phyloP scores from a whole-genome alignment of 306 rosid species.

The Medicago lupulina region DNA sequence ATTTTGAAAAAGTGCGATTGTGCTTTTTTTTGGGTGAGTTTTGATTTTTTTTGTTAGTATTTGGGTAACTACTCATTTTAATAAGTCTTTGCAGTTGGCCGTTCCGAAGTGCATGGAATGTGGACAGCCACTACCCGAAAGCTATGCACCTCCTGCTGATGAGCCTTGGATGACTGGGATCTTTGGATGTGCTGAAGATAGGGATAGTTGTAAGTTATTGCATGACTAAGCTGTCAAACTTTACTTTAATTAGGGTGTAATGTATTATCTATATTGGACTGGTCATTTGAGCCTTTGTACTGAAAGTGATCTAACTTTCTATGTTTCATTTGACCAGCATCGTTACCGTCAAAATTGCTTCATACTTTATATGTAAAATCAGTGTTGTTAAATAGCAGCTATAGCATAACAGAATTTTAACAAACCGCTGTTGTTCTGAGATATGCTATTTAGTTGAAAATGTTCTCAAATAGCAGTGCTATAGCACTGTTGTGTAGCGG shows the following conservation, averaged over 20 bases:
- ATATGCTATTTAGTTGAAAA: background rate
- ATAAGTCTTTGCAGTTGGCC: slow-evolving; percentile 50
- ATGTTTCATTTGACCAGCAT: slow-evolving; percentile 32
- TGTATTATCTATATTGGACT: slow-evolving; percentile 17
- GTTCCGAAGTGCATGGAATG: slow-evolving; percentile 67
- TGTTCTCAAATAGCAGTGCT: background rate
- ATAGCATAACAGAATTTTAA: background rate
- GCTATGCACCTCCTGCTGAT: slow-evolving; percentile 75
- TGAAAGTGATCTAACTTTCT: background rate
- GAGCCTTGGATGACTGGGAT: slow-evolving; percentile 80
- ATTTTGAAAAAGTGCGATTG: slow-evolving; percentile 15
- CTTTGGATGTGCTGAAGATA: slow-evolving; percentile 67
- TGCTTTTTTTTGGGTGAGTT: slow-evolving; percentile 11
- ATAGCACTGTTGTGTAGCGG: background rate
- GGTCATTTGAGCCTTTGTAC: background rate
- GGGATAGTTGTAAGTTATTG: slow-evolving; percentile 62
- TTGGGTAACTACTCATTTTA: slow-evolving; percentile 3
- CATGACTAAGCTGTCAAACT: slow-evolving; percentile 17
- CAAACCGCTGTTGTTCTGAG: background rate
- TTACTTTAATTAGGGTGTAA: slow-evolving; percentile 4
- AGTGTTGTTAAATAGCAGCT: background rate
- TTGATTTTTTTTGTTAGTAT: slow-evolving; percentile 12
- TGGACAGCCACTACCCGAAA: slow-evolving; percentile 74
- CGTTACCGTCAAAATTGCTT: slow-evolving; percentile 1
- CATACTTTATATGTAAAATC: slow-evolving; percentile 22